Percentiles rank a stretch among this genome's conserved stretches.
Conservation (phyloP, 2,329 filamentous ascomycete species). For the Fonsecaea multimorphosa region DNA sequence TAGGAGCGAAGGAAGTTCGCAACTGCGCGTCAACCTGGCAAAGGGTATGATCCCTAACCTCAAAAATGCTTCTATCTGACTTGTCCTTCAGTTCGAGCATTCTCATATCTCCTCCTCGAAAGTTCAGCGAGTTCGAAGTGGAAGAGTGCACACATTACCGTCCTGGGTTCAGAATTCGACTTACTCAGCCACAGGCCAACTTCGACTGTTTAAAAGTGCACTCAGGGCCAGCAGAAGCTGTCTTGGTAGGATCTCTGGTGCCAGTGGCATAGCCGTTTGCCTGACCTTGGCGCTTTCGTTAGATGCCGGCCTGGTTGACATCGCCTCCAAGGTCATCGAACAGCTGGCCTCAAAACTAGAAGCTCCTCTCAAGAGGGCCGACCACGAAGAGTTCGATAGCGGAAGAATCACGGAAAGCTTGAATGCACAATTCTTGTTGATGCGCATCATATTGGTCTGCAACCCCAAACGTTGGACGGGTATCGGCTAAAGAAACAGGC, state of each 20-base stretch:
- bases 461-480: not conserved
- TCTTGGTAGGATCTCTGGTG: slow-evolving; percentile 47
- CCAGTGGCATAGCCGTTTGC: slow-evolving; percentile 1
- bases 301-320: slow-evolving; percentile 54
- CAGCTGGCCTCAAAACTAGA: slow-evolving; percentile 58
- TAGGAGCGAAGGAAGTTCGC: slow-evolving; percentile 3
- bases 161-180: not conserved
- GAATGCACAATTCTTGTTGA: slow-evolving; percentile 64
- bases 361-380: not conserved
- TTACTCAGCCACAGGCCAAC: slow-evolving; percentile 46
- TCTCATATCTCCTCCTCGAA: slow-evolving; percentile 73
- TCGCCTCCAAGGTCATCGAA: slow-evolving; percentile 68
- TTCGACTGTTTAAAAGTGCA: slow-evolving; percentile 69
- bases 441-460: slow-evolving; percentile 71
- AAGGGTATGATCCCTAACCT: slow-evolving; percentile 11
- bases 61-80: not conserved
- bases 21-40: slow-evolving; percentile 16
- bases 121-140: slow-evolving; percentile 51
- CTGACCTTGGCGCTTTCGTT: not conserved
- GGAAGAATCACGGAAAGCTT: slow-evolving; percentile 22
- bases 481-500: slow-evolving; percentile 57
- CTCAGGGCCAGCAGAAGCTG: slow-evolving; percentile 70
- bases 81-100: slow-evolving; percentile 51
- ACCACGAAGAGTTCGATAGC: not conserved
- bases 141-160: slow-evolving; percentile 17